A percentile compares a stretch with the other conserved stretches of the same genome.
These are phyloP conservation scores for Dichomitus squalens DNA, from an alignment of 1,284 basidiomycete species.

Conservation along the genomic window DNA sequence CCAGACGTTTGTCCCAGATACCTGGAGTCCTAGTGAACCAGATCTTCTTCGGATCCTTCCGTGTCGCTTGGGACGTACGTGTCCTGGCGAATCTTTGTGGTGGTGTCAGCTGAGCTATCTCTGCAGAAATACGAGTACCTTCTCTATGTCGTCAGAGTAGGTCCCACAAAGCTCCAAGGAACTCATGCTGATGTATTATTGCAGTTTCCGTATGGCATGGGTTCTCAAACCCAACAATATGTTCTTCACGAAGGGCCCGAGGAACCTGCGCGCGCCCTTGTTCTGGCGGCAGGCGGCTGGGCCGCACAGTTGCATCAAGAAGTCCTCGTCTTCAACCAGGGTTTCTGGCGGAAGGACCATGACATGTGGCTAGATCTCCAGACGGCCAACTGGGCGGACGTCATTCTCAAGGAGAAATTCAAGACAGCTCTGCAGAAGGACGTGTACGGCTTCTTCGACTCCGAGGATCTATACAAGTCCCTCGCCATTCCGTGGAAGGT, in stretches of 20 bases:
- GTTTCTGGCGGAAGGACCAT: slow-evolving; percentile 66
- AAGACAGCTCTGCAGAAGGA: slow-evolving; percentile 72
- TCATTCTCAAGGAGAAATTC: slow-evolving; percentile 73
- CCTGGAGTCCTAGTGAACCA: slow-evolving; percentile 56
- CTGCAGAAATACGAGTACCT: slow-evolving; percentile 48
- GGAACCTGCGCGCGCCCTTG: slow-evolving; percentile 51
- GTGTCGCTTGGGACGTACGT: slow-evolving; percentile 60
- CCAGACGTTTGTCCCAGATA: slow-evolving; percentile 42
- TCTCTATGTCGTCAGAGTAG: slow-evolving; percentile 47
- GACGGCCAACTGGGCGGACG: slow-evolving; percentile 73
- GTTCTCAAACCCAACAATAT: slow-evolving; percentile 42
- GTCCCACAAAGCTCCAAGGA: background rate
- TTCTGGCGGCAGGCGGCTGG: slow-evolving; percentile 57
- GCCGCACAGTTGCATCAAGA: slow-evolving; percentile 60
- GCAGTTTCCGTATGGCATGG: slow-evolving; percentile 48
- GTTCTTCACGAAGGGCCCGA: slow-evolving; percentile 66
- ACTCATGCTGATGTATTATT: background rate
- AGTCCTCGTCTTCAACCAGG: slow-evolving; percentile 76
- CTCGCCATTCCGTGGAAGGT: slow-evolving; percentile 85
- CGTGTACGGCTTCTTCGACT: slow-evolving; percentile 76
- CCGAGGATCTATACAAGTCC: slow-evolving; percentile 69
- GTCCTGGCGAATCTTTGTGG: background rate
- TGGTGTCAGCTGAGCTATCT: background rate
- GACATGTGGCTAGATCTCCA: slow-evolving; percentile 71
- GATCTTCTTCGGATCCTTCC: slow-evolving; percentile 58